Conservation (phyloP, 306 rosid species). For the Echinosophora koreensis region DNA sequence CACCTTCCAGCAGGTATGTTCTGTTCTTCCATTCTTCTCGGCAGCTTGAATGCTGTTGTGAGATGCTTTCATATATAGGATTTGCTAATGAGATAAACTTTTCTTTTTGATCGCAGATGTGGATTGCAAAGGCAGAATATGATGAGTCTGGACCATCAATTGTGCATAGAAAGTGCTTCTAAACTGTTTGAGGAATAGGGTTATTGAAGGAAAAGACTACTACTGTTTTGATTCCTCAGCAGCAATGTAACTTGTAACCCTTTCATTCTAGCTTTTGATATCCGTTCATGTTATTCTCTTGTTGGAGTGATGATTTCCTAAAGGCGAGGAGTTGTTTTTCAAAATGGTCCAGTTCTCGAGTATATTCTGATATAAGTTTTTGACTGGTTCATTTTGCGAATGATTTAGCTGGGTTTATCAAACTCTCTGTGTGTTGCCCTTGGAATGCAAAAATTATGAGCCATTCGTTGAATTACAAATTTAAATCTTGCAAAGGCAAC, state of each 20-base stretch:
- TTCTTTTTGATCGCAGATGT: constrained; percentile 73
- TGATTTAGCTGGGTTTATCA: constrained; percentile 40
- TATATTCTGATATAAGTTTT: constrained; percentile 14
- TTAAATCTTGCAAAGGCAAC: neutral
- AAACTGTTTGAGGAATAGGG: constrained; percentile 52
- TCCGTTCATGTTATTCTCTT: constrained; percentile 57
- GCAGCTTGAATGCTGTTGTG: neutral
- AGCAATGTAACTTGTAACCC: constrained; percentile 52
- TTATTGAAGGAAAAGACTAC: constrained; percentile 52
- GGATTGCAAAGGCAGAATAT: constrained; percentile 98
- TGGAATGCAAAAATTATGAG: constrained; percentile 14
- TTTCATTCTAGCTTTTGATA: constrained; percentile 60
- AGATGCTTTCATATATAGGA: constrained; percentile 3
- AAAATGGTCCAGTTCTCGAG: constrained; percentile 47
- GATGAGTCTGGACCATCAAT: constrained; percentile 99
- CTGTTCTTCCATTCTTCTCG: constrained; percentile 20
- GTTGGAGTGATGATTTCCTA: constrained; percentile 62
- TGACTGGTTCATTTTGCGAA: constrained; percentile 40
- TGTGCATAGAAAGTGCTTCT: constrained; percentile 99
- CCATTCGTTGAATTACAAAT: constrained; percentile 6
- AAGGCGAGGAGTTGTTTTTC: constrained; percentile 57
- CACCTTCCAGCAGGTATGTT: constrained; percentile 98
- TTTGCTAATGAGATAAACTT: constrained; percentile 14
- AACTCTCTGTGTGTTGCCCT: constrained; percentile 20
- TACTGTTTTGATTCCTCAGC: constrained; percentile 47